Evolutionary conservation across 257 asterid species (phyloP).

Genomic region (Solanum rostratum): DNA sequence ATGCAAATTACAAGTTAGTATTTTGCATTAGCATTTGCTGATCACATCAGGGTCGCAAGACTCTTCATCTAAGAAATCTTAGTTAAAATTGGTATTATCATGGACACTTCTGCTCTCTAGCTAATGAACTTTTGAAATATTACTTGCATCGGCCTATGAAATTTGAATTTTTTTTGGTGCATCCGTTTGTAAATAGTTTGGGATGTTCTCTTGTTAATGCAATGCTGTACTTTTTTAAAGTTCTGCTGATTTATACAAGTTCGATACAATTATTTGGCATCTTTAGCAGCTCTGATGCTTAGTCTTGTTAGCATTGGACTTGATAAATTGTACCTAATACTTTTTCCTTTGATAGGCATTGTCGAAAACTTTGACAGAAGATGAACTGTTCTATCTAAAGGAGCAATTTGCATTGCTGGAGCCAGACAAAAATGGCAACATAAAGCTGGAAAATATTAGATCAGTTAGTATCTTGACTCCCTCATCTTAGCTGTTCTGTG

Average conservation of each 20-base stretch:
- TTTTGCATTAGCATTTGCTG: not conserved
- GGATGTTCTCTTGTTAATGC: not conserved
- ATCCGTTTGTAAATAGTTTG: not conserved
- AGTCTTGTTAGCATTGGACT: not conserved
- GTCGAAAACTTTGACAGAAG: constrained; percentile 60
- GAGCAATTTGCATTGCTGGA: constrained; percentile 60
- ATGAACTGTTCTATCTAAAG: constrained; percentile 60
- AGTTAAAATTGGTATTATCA: not conserved
- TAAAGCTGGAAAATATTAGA: constrained; percentile 55
- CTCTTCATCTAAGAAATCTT: not conserved
- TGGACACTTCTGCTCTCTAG: not conserved
- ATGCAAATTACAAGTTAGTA: not conserved
- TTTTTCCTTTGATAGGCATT: constrained; percentile 42
- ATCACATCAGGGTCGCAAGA: not conserved
- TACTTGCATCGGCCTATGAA: not conserved
- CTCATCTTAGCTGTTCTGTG: not conserved
- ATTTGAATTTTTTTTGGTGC: not conserved
- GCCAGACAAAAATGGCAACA: constrained; percentile 64
- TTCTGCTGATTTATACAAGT: not conserved
- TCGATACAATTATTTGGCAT: not conserved
- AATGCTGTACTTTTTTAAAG: not conserved
- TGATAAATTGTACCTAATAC: not conserved
- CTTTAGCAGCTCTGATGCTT: not conserved
- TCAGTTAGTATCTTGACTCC: constrained; percentile 28
- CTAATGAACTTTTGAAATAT: not conserved